Conservation (phyloP, 2,329 filamentous ascomycete species). For the Periconia digitata region DNA sequence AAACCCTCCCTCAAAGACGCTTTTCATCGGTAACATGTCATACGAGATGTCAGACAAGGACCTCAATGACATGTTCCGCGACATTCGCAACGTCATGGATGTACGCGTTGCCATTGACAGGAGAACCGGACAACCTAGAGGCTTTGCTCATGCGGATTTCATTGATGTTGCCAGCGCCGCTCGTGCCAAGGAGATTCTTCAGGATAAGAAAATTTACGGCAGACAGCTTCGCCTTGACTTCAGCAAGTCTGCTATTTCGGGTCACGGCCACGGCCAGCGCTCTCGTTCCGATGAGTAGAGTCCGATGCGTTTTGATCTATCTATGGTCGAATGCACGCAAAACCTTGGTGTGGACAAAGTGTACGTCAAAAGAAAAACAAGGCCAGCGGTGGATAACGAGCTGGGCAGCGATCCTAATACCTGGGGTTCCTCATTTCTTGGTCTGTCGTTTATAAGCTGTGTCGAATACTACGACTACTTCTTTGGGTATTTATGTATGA, state of each 20-base stretch:
- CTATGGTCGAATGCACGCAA: no score
- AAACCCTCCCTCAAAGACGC: constrained; percentile 61
- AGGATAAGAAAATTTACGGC: constrained; percentile 63
- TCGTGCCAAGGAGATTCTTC: constrained; percentile 60
- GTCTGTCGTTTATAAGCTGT: constrained; percentile 25
- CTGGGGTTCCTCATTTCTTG: constrained; percentile 12
- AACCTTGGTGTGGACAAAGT: no score
- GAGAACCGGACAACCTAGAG: constrained; percentile 75
- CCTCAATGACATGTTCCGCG: constrained; percentile 74
- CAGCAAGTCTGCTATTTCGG: constrained; percentile 43
- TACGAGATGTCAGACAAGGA: constrained; percentile 85
- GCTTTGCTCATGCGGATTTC: constrained; percentile 86
- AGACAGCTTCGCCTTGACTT: constrained; percentile 68
- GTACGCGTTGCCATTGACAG: constrained; percentile 83
- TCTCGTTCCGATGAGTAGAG: neutral
- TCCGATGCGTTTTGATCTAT: neutral
- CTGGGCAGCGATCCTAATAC: no score
- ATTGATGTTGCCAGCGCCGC: constrained; percentile 65
- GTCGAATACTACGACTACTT: constrained; percentile 15
- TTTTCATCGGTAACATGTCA: constrained; percentile 85
- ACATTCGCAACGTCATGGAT: constrained; percentile 69
- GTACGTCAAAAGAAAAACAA: neutral
- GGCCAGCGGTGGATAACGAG: neutral
- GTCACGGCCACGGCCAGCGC: neutral
- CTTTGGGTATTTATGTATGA: constrained; percentile 25